Conservation (phyloP, 2,329 filamentous ascomycete species). For the Colletotrichum zoysiae region DNA sequence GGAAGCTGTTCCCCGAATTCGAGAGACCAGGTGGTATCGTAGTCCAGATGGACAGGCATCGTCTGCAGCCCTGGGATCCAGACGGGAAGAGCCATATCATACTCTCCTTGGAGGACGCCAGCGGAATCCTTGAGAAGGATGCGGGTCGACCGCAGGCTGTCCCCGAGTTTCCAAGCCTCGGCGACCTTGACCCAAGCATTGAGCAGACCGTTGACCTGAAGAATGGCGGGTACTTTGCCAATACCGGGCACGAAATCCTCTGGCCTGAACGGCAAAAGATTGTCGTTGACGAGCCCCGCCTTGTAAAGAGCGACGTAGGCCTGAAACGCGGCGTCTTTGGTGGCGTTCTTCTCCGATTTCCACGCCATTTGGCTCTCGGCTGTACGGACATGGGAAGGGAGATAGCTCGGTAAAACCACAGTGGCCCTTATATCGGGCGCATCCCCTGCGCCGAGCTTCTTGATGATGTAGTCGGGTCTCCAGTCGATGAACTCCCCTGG, state of each 20-base stretch:
- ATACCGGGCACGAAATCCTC: slow-evolving; percentile 55
- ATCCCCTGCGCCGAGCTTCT: slow-evolving; percentile 50
- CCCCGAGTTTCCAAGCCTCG: slow-evolving; percentile 55
- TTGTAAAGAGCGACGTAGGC: slow-evolving; percentile 79
- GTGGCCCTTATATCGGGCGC: slow-evolving; percentile 62
- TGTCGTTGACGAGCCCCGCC: slow-evolving; percentile 80
- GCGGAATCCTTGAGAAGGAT: slow-evolving; percentile 47
- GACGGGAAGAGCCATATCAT: slow-evolving; percentile 60
- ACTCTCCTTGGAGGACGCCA: slow-evolving; percentile 50
- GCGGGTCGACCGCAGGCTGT: slow-evolving; percentile 45
- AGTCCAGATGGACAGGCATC: slow-evolving; percentile 58
- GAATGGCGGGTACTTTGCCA: slow-evolving; percentile 52
- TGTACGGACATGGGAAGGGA: slow-evolving; percentile 72
- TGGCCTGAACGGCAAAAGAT: slow-evolving; percentile 75
- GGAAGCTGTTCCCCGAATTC: slow-evolving; percentile 45
- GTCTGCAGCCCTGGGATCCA: slow-evolving; percentile 53
- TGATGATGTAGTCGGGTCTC: slow-evolving; percentile 75
- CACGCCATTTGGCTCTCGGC: slow-evolving; percentile 68
- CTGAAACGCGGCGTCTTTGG: slow-evolving; percentile 85
- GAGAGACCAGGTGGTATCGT: slow-evolving; percentile 53
- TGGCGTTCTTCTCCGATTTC: slow-evolving; percentile 78
- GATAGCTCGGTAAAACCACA: slow-evolving; percentile 77
- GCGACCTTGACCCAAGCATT: slow-evolving; percentile 63
- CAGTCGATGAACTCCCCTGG: slow-evolving; percentile 71
- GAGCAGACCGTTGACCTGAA: slow-evolving; percentile 53